These are phyloP conservation scores for Magnusiomyces ingens DNA, from an alignment of 1,139 yeast genomes.

Conservation along the genomic window DNA sequence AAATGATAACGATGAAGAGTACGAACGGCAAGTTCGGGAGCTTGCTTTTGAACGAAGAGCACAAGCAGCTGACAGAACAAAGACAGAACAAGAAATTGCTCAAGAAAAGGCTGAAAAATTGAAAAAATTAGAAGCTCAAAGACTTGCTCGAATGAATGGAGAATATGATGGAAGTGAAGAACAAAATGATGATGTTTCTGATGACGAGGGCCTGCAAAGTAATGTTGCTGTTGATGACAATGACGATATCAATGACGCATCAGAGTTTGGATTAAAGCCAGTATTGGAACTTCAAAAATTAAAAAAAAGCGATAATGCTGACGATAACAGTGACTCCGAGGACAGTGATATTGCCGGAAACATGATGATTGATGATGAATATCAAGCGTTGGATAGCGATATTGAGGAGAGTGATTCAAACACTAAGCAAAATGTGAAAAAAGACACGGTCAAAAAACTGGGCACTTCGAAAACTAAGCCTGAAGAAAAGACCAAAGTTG, in stretches of 20 bases:
- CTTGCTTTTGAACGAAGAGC: slow-evolving; percentile 82
- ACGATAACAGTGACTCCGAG: slow-evolving; percentile 20
- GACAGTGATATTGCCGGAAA: slow-evolving; percentile 24
- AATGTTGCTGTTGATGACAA: slow-evolving; percentile 25
- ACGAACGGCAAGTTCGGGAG: slow-evolving; percentile 73
- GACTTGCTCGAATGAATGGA: slow-evolving; percentile 84
- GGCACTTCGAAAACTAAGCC: slow-evolving; percentile 18
- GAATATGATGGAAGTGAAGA: slow-evolving; percentile 39
- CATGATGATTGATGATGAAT: slow-evolving; percentile 20
- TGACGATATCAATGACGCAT: slow-evolving; percentile 17
- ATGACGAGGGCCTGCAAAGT: slow-evolving; percentile 20
- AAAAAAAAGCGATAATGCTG: slow-evolving; percentile 14
- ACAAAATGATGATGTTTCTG: slow-evolving; percentile 38
- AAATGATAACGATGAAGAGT: slow-evolving; percentile 45
- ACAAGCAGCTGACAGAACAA: slow-evolving; percentile 92
- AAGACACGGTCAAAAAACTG: slow-evolving; percentile 1
- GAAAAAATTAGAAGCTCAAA: slow-evolving; percentile 65
- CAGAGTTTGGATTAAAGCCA: slow-evolving; percentile 23
- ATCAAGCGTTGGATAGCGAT: slow-evolving; percentile 34
- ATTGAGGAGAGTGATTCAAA: slow-evolving; percentile 18
- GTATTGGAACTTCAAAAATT: slow-evolving; percentile 11
- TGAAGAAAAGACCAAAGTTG: slow-evolving; percentile 38
- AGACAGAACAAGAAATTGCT: slow-evolving; percentile 78
- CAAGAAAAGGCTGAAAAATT: slow-evolving; percentile 61
- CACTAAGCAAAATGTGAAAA: slow-evolving; percentile 21